Conservation (phyloP, 2,329 filamentous ascomycete genomes). For the Bipolaris bicolor region DNA sequence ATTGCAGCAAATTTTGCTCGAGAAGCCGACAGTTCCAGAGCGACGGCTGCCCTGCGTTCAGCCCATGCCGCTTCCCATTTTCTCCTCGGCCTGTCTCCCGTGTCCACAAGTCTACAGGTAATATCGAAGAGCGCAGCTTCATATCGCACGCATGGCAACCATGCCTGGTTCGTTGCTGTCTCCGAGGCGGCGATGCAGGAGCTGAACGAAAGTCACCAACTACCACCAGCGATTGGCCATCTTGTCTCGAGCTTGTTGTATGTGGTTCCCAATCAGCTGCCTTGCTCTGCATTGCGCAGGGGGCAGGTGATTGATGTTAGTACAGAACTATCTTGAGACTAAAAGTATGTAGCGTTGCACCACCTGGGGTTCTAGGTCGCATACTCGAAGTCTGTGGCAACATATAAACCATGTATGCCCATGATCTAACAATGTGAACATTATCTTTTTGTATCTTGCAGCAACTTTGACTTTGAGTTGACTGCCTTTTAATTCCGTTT, state of each 20-base stretch:
- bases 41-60: constrained; percentile 17
- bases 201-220: constrained; percentile 19
- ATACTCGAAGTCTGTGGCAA: constrained; percentile 29
- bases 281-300: constrained; percentile 21
- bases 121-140: constrained; percentile 29
- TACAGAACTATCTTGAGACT: constrained; percentile 9
- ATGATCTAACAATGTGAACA: constrained; percentile 17
- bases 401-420: constrained; percentile 36
- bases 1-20: constrained; percentile 17
- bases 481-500: background rate
- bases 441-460: background rate
- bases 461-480: no score
- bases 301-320: constrained; percentile 27
- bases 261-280: constrained; percentile 20
- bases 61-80: constrained; percentile 7
- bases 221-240: constrained; percentile 28
- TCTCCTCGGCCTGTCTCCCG: constrained; percentile 18
- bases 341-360: constrained; percentile 20
- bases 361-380: constrained; percentile 25
- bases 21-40: constrained; percentile 37
- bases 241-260: constrained; percentile 17
- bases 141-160: constrained; percentile 26
- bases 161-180: constrained; percentile 22
- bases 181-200: constrained; percentile 17
- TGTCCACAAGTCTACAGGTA: constrained; percentile 28